phyloP scores from a whole-genome alignment of 208 protist genomes.

The Trypanosomatidae sp. region DNA sequence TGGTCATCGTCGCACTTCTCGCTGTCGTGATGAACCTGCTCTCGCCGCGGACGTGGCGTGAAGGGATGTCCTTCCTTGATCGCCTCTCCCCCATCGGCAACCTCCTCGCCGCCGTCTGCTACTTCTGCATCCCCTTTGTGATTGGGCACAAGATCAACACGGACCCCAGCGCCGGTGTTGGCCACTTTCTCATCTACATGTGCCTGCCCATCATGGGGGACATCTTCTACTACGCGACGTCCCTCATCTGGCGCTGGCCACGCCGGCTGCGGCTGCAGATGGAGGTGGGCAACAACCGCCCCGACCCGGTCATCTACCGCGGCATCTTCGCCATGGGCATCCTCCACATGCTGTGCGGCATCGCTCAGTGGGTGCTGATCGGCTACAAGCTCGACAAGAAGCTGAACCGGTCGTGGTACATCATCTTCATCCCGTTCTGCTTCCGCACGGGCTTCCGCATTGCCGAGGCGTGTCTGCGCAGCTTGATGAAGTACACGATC shows the following conservation, averaged over 20 bases:
- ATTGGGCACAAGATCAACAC: constrained; percentile 35
- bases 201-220: constrained; percentile 73
- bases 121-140: constrained; percentile 68
- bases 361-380: constrained; percentile 81
- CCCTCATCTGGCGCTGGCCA: constrained; percentile 87
- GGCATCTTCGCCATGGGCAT: constrained; percentile 78
- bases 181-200: constrained; percentile 61
- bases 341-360: constrained; percentile 55
- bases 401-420: constrained; percentile 69
- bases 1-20: constrained; percentile 41
- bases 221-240: constrained; percentile 77
- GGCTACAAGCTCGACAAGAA: constrained; percentile 61
- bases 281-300: constrained; percentile 64
- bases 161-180: constrained; percentile 25
- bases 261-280: constrained; percentile 65
- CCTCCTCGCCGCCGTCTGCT: constrained; percentile 59
- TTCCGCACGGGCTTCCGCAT: constrained; percentile 63
- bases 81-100: constrained; percentile 78
- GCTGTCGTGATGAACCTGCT: constrained; percentile 61
- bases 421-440: constrained; percentile 73
- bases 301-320: constrained; percentile 52
- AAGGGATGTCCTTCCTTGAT: constrained; percentile 61
- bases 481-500: constrained; percentile 73
- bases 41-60: constrained; percentile 40
- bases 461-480: constrained; percentile 73